Evolutionary conservation across 768 basidiomycete species (phyloP), one percentile per base, ranked within the genome.

Genomic region (Psilocybe tampanensis): DNA sequence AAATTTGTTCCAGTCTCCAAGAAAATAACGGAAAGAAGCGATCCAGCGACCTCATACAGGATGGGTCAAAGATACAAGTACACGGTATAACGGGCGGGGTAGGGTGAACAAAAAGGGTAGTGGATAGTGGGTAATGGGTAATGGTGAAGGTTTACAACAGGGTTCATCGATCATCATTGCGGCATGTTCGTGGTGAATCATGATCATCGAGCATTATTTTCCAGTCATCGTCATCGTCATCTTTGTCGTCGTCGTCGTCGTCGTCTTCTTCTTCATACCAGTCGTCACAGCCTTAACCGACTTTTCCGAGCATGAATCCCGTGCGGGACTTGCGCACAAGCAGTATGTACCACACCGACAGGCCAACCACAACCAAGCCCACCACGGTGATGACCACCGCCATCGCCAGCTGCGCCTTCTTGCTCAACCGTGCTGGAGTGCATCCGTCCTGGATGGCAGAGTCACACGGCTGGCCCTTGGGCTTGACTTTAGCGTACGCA

Each of bases 391-490:
- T 73, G 18, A 86, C 72, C 29, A 86, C 79, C 0, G 81, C 92
- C 70, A 95, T 82, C 0, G 85, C 92, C 51, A 94, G 86, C 65
- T 83, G 84, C 4, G 74, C 86, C 24, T 76, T 79, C 56, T 67
- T 81, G 61, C 84, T 82, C n/a, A 95, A 77, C 21, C 76, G 74
- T 6, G 79, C 76, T 5, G 74, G 71, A 55, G 69, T 63, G 60
- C 86, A 89, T 3, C 81, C 83, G 11, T 76, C 71, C 19, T 70
- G 68, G 65, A 90, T 83, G 15, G 80, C 93, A 34, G 79, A 78
- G 61, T 95, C 94, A 68, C 94, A 95, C 2, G 94, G 95, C 57
- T 76, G 70, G 32, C 90, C 92, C 7, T 73, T 68, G 0, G 92
- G 92, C 61, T 76, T 79, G 39, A 81, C 80, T 54, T 78, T 80